A percentile compares a stretch with the other conserved stretches of the same genome.
Evolutionary conservation across 2,329 filamentous ascomycete species (phyloP).

Genomic region (Blastomyces percursus): DNA sequence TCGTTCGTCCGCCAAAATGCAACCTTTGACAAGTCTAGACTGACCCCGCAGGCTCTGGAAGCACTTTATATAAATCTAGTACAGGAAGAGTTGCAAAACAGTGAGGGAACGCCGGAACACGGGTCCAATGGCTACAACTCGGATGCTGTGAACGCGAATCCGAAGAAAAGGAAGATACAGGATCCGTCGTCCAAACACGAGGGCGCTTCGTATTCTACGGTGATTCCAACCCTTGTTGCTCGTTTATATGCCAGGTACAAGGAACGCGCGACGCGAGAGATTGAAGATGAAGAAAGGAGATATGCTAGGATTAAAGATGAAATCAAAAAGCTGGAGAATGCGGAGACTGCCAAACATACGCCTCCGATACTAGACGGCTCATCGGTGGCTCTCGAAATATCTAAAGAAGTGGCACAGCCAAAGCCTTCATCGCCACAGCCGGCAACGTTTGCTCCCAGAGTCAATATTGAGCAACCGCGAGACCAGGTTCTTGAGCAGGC

Average conservation of each 20-base stretch:
- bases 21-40: slow-evolving; percentile 60
- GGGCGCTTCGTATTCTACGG: slow-evolving; percentile 53
- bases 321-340: slow-evolving; percentile 56
- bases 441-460: background rate
- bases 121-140: slow-evolving; percentile 23
- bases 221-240: slow-evolving; percentile 59
- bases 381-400: background rate
- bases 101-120: slow-evolving; percentile 24
- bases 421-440: background rate
- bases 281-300: slow-evolving; percentile 61
- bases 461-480: background rate
- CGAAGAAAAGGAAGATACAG: slow-evolving; percentile 64
- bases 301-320: slow-evolving; percentile 56
- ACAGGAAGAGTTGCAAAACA: slow-evolving; percentile 55
- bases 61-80: slow-evolving; percentile 67
- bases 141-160: slow-evolving; percentile 32
- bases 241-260: slow-evolving; percentile 67
- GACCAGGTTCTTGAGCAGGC: background rate
- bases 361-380: slow-evolving; percentile 3
- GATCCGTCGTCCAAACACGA: slow-evolving; percentile 56
- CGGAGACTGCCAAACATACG: slow-evolving; percentile 39
- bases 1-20: slow-evolving; percentile 58
- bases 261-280: slow-evolving; percentile 55
- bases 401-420: background rate
- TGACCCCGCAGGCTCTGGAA: slow-evolving; percentile 68